Evolutionary conservation across 169 alveolate genomes (phyloP).

Genomic region (Eimeria mitis): DNA sequence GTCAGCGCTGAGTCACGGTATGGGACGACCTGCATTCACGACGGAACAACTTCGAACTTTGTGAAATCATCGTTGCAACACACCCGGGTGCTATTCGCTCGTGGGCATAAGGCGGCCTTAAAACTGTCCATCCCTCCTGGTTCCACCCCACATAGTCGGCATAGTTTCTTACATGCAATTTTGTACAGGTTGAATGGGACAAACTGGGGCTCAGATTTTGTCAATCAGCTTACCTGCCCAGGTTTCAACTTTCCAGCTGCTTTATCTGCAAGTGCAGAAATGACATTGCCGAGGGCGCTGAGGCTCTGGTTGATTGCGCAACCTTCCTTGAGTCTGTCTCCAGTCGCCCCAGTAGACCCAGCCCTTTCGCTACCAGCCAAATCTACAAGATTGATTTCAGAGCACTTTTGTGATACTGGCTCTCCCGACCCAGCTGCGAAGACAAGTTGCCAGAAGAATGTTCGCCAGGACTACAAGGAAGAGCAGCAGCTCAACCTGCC

Average conservation of each 20-base stretch:
- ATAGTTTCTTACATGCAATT: neutral
- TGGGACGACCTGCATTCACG: conserved; percentile 90
- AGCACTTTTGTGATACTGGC: conserved; percentile 87
- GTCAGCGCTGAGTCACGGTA: conserved; percentile 96
- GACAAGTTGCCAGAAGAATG: neutral
- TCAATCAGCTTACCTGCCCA: conserved; percentile 64
- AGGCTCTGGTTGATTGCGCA: conserved; percentile 94
- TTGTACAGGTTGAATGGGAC: neutral
- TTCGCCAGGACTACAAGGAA: neutral
- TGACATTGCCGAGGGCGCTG: conserved; percentile 92
- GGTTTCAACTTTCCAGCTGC: conserved; percentile 90
- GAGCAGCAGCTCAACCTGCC: neutral
- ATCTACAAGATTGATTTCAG: conserved; percentile 97
- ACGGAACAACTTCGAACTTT: neutral
- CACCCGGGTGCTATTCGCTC: neutral
- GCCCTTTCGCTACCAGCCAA: conserved; percentile 97
- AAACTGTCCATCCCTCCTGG: neutral
- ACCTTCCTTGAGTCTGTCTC: conserved; percentile 96
- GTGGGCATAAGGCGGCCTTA: neutral
- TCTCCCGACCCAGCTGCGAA: conserved; percentile 91
- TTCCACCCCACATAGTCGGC: neutral
- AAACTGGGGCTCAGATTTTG: neutral
- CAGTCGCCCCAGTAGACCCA: conserved; percentile 95
- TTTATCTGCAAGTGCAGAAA: conserved; percentile 94
- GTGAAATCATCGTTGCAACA: neutral